Conservation (phyloP, 257 asterid genomes). For the Solanum ossicruentum region DNA sequence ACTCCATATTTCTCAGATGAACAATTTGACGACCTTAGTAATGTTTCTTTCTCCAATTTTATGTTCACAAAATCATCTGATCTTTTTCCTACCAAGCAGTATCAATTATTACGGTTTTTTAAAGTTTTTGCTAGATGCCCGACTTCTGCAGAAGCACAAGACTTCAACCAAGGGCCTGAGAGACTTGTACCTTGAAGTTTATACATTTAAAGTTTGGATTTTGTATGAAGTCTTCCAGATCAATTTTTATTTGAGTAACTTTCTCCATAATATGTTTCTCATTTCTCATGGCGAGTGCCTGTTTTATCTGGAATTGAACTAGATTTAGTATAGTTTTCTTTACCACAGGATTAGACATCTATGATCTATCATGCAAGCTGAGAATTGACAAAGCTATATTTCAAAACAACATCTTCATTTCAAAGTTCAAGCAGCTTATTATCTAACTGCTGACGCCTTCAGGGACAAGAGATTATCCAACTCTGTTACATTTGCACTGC, state of each 20-base stretch:
- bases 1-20: background rate
- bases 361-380: background rate
- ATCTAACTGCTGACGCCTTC: constrained; percentile 46
- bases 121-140: background rate
- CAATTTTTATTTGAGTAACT: background rate
- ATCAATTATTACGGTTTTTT: background rate
- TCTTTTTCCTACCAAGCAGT: background rate
- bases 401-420: background rate
- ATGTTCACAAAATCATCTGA: background rate
- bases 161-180: background rate
- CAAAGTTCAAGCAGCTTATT: background rate
- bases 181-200: background rate
- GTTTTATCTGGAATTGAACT: background rate
- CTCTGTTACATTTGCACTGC: constrained; percentile 22
- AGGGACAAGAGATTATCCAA: constrained; percentile 53
- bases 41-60: background rate
- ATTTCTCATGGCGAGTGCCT: background rate
- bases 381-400: background rate
- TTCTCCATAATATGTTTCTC: background rate
- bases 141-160: background rate
- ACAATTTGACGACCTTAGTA: background rate
- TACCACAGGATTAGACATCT: background rate
- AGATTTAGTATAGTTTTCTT: background rate
- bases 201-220: background rate
- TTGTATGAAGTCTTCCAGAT: background rate